Base-by-base conservation (phyloP, 257 asterid species). In the Nicotiana sylvestris region DNA sequence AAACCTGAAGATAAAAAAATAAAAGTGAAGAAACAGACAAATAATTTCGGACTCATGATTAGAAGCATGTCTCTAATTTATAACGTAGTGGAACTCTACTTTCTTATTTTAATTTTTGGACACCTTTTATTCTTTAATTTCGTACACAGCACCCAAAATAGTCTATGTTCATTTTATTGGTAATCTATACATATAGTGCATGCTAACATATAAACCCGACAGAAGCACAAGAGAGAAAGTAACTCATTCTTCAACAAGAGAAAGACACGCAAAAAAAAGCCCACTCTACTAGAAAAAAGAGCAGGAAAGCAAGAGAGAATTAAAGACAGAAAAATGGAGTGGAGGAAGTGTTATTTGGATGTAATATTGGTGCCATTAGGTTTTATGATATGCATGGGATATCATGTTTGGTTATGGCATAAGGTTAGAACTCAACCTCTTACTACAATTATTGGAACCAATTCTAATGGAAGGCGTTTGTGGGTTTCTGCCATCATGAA, bases 401-500 rank as follows among this genome's bases (percentile, higher is more conserved):
- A 95, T 88, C 99, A 95, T 83, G 6, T 85, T 8, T 95, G 97
- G 97, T 79, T 95, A 35, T 95, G 97, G 97, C 85, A 87, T 18
- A 88, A 85, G 88, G 95, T 93, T 2, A 88, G 93, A 3, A 91
- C 92, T 0, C 93, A 91, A 5, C 99, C 99, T 1, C 86, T 93
- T 27, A 82, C 89, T 1, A 95, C 99, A 15, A 87, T 90, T 91
- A 89, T 93, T 82, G 99, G 98, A 32, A 91, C 91, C 1, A 95
- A 95, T 80, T 86, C 98, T 18, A 90, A 57, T 4, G 97, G 93
- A 83, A 95, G 99, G n/a, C 91, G 98, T 11, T 87, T 91, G 35
- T 95, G 98, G 99, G 99, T 93, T 35, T 74, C 92, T 27, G 92
- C 98, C 84, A 95, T 95, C 43, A 93, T 95, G 97, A 92, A 93